Evolutionary conservation across 495 filamentous ascomycete genomes (phyloP).

Genomic region (Amorphotheca resinae): DNA sequence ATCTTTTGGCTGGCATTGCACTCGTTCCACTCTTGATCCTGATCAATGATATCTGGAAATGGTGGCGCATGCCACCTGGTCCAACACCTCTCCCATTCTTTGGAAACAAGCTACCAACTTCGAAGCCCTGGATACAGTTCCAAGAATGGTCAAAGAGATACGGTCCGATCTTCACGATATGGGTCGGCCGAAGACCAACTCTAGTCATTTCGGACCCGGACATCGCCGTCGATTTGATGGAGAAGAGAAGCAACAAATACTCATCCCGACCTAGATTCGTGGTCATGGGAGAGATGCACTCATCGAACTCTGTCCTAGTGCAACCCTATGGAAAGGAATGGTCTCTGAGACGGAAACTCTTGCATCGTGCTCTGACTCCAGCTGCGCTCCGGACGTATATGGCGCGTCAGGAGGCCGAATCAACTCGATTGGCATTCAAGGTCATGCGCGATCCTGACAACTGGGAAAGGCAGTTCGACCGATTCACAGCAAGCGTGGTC

Average conservation of each 20-base stretch:
- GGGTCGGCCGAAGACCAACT: conserved; percentile 49
- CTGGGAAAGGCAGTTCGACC: conserved; percentile 34
- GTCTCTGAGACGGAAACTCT: conserved; percentile 28
- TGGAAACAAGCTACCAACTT: conserved; percentile 42
- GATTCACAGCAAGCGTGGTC: conserved; percentile 38
- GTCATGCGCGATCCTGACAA: conserved; percentile 22
- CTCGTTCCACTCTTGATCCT: conserved; percentile 8
- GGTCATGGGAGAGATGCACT: conserved; percentile 41
- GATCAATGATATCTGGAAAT: conserved; percentile 11
- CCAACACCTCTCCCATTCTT: conserved; percentile 41
- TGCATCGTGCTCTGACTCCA: conserved; percentile 31
- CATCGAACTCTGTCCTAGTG: conserved; percentile 36
- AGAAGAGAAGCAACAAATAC: conserved; percentile 41
- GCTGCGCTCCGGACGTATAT: conserved; percentile 37
- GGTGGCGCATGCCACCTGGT: conserved; percentile 37
- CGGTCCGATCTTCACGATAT: conserved; percentile 49
- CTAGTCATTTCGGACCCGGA: conserved; percentile 51
- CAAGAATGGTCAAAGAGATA: conserved; percentile 38
- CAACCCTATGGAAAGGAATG: conserved; percentile 35
- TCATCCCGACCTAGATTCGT: conserved; percentile 42
- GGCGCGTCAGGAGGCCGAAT: conserved; percentile 31
- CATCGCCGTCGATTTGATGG: conserved; percentile 44
- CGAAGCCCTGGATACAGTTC: conserved; percentile 49
- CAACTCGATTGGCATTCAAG: conserved; percentile 27
- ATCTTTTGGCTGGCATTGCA: conserved; percentile 2